Evolutionary conservation across 768 basidiomycete genomes (phyloP).

Genomic region (Hemileccinum impolitum): DNA sequence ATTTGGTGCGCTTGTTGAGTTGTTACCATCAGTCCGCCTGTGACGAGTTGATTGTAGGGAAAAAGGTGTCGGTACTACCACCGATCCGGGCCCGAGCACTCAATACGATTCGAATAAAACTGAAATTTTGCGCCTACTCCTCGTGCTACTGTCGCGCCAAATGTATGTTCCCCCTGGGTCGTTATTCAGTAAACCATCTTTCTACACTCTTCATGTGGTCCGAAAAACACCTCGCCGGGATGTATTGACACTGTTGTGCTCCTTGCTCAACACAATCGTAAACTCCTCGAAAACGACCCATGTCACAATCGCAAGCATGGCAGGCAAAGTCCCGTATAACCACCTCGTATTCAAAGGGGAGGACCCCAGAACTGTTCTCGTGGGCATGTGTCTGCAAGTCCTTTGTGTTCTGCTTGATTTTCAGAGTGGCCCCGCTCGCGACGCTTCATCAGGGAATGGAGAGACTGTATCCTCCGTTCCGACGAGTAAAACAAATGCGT

Average conservation of each 20-base stretch:
- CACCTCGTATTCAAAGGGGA: constrained; percentile 90
- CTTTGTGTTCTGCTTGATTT: constrained; percentile 77
- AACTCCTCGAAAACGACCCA: constrained; percentile 54
- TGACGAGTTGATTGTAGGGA: constrained; percentile 55
- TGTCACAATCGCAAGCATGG: constrained; percentile 61
- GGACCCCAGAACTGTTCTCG: constrained; percentile 68
- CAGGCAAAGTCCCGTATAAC: constrained; percentile 83
- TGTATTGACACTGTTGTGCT: constrained; percentile 91
- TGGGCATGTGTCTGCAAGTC: constrained; percentile 73
- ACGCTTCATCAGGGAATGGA: constrained; percentile 39
- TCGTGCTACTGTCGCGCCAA: constrained; percentile 85
- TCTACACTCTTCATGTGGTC: constrained; percentile 74
- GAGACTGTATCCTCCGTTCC: constrained; percentile 48
- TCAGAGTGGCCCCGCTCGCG: constrained; percentile 71
- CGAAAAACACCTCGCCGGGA: constrained; percentile 74
- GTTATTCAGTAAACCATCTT: constrained; percentile 68
- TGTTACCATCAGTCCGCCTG: constrained; percentile 1
- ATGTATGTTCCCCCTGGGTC: constrained; percentile 76
- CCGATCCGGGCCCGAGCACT: constrained; percentile 61
- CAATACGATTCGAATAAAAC: constrained; percentile 76
- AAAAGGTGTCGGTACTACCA: constrained; percentile 89
- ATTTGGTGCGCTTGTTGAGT: constrained; percentile 64
- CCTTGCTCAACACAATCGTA: constrained; percentile 86
- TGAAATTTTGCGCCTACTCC: constrained; percentile 85
- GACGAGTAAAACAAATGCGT: constrained; percentile 75